Base-by-base conservation (phyloP, 768 basidiomycete species). In the Paxillus rubicundulus region DNA sequence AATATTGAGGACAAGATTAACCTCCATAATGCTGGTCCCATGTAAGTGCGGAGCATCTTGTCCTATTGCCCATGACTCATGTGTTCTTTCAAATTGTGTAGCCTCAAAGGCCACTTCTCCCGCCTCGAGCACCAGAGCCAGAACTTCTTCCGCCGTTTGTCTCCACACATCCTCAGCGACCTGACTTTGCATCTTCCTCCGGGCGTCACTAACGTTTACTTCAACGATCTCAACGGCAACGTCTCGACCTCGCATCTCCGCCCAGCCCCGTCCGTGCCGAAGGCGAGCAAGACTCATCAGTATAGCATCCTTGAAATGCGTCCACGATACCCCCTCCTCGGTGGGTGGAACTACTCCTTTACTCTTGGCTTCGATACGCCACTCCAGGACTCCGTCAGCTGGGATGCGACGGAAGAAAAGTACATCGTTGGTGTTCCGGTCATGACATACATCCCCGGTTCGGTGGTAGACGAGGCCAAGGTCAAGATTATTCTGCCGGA, bases 321-420 rank as follows among this genome's bases (percentile, higher is more conserved):
- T 37, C 96, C 97, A 0, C 82, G 97, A 41, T 99, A 94, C 70
- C 97, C 97, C 30, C 63, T 99, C 41, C 69, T 98, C 60, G 97
- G 97, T 28, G 93, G 96, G 39, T 99, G 97, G 97, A 98, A 97
- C 65, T 98, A 96, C 70, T 85, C 77, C 39, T 98, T 95, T 74
- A 93, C 92, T 5, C 77, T 98, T 3, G 97, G 97, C 2, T 99
- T 89, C 80, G 94, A 98, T 61, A 79, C 89, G n/a, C 87, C 87
- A 27, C 78, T 93, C 43, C 80, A 72, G n/a, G 82, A 92, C 65
- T 85, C 82, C 9, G 82, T 81, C 14, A 79, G 77, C 53, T 89
- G 82, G 60, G 84, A 90, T 59, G 76, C 72, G 47, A 72, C 73
- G 42, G 82, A 75, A 18, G 84, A 84, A 30, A 80, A 77, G 58